Evolutionary conservation across 495 filamentous ascomycete genomes (phyloP), one percentile per base, ranked within the genome.

Genomic region (Trichoderma parareesei): DNA sequence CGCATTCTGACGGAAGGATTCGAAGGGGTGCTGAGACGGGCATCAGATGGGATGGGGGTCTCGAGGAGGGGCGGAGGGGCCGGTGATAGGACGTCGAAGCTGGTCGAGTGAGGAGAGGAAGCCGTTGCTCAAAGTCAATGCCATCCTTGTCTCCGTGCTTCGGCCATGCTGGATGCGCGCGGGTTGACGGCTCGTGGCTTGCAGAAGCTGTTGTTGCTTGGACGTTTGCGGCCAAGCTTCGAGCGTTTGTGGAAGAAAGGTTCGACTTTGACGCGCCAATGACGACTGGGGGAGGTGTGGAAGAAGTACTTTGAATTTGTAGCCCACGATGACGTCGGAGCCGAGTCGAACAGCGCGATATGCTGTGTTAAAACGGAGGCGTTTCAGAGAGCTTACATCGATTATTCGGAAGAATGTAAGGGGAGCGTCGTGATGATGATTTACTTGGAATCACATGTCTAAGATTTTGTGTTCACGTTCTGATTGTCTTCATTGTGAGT

Each of bases 181-280:
- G 27, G 2, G 27, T 27, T 27, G 27, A 27, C 27, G 27, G 27
- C 27, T 27, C 27, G 27, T 27, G 27, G 27, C 27, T 27, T 27
- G 27, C 27, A 27, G 27, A 27, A 48, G n/a, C 44, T 48, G 44
- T 48, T 5, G 13, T 48, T 48, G 6, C 40, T 57, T 57, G 53
- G 53, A 57, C 37, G 53, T 9, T 57, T 57, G 53, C 53, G 53
- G 53, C 53, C 53, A 57, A 57, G 53, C 53, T 57, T 27, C 18
- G 27, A 27, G 7, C 9, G 18, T 11, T 57, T 11, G 53, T 37
- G 53, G 53, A 14, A n/a, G 11, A 11, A n/a, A 35, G 16, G 33
- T 3, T 37, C 37, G 11, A 57, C 53, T 57, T 13, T 57, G 53
- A 57, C 53, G 53, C 53, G 27, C 53, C 27, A 27, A 48, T 48